A percentile compares a stretch with the other conserved stretches of the same genome.
Evolutionary conservation across 2,329 filamentous ascomycete species (phyloP).

Genomic region (Fusarium sp.): DNA sequence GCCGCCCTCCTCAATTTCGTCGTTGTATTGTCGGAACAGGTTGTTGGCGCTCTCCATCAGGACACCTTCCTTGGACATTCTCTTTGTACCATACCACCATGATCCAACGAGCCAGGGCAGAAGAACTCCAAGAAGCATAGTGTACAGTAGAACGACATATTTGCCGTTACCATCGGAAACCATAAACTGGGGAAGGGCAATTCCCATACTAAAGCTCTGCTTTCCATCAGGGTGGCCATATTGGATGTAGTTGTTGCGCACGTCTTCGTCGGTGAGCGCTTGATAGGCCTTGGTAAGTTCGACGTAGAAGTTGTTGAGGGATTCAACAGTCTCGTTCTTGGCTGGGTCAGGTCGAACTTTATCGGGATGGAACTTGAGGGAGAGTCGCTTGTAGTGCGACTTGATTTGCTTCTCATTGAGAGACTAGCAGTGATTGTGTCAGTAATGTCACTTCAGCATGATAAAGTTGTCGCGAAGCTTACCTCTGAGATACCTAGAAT

Average conservation of each 20-base stretch:
- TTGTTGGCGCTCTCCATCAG: constrained; percentile 93
- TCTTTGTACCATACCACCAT: constrained; percentile 98
- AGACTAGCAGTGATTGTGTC: constrained; percentile 60
- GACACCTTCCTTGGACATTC: constrained; percentile 91
- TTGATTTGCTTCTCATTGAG: constrained; percentile 92
- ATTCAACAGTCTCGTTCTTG: constrained; percentile 89
- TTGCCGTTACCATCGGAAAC: constrained; percentile 94
- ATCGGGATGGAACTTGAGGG: constrained; percentile 89
- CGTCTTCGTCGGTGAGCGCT: constrained; percentile 94
- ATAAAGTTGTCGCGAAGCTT: constrained; percentile 42
- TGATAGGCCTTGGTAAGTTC: constrained; percentile 99
- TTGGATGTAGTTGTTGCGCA: constrained; percentile 95
- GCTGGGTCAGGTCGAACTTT: constrained; percentile 84
- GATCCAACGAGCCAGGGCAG: constrained; percentile 93
- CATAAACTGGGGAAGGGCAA: constrained; percentile 92
- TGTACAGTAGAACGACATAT: constrained; percentile 92
- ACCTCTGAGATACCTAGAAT: constrained; percentile 88
- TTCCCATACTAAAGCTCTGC: constrained; percentile 97
- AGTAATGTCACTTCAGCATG: neutral
- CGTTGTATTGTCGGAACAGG: constrained; percentile 92
- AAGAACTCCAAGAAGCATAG: constrained; percentile 84
- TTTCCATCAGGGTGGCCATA: constrained; percentile 98
- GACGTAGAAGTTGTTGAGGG: constrained; percentile 87
- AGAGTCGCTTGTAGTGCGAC: constrained; percentile 86
- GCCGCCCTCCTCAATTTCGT: constrained; percentile 81